These are phyloP conservation scores for Lentinula aciculospora DNA, from an alignment of 768 basidiomycete species.

Conservation along the genomic window DNA sequence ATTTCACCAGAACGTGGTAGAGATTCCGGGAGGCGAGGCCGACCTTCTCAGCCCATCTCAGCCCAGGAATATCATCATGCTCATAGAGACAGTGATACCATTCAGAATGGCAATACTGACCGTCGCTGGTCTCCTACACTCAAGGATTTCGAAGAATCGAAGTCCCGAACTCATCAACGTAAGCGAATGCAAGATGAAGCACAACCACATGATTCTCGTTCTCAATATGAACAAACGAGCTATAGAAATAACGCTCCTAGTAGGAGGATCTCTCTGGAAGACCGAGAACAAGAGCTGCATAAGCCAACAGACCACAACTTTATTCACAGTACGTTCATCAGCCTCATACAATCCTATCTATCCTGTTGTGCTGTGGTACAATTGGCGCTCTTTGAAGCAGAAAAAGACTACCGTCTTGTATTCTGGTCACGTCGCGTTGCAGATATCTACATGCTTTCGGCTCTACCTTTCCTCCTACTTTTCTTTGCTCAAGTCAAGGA, in stretches of 20 bases:
- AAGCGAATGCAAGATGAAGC: conserved; percentile 6
- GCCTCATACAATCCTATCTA: conserved; percentile 4
- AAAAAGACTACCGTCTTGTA: not conserved
- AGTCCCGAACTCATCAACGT: not conserved
- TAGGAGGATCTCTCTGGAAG: not conserved
- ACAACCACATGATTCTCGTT: not conserved
- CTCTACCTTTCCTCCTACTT: conserved; percentile 24
- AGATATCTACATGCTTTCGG: not conserved
- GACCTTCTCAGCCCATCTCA: not conserved
- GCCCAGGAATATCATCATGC: not conserved
- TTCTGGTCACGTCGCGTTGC: not conserved
- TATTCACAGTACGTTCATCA: conserved; percentile 8
- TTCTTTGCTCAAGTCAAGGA: conserved; percentile 29
- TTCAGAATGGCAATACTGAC: not conserved
- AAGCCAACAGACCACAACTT: not conserved
- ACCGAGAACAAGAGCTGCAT: not conserved
- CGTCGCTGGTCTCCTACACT: conserved; percentile 2
- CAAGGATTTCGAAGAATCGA: conserved; percentile 1
- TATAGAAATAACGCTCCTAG: not conserved
- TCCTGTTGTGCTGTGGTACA: not conserved
- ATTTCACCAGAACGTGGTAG: not conserved
- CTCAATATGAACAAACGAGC: not conserved
- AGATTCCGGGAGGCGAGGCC: not conserved
- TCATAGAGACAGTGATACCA: conserved; percentile 6
- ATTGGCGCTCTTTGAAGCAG: not conserved